These are phyloP conservation scores for Leccinellum albellum DNA, from an alignment of 768 basidiomycete species.

Conservation along the genomic window DNA sequence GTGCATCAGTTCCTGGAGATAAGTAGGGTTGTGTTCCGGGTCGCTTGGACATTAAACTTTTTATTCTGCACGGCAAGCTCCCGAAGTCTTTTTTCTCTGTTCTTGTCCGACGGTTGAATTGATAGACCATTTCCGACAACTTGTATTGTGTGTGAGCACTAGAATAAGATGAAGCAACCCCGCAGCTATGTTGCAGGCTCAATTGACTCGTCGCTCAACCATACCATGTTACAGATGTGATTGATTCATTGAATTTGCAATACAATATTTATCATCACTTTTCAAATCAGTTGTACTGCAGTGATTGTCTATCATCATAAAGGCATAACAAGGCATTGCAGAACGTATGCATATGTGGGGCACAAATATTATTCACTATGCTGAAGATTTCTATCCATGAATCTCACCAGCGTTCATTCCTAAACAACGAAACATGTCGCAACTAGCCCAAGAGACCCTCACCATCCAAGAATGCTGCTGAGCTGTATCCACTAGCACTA, in stretches of 20 bases:
- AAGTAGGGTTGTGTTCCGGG: neutral
- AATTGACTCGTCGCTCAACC: neutral
- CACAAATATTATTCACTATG: slow-evolving; percentile 4
- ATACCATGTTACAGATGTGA: neutral
- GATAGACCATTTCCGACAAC: too few relatives aligned
- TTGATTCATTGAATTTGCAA: too few relatives aligned
- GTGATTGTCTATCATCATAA: slow-evolving; percentile 1
- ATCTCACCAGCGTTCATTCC: neutral
- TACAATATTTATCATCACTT: neutral
- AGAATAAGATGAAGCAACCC: too few relatives aligned
- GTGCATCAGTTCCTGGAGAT: neutral
- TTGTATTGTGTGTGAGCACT: too few relatives aligned
- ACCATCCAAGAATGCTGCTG: slow-evolving; percentile 55
- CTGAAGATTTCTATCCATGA: slow-evolving; percentile 5
- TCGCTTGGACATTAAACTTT: too few relatives aligned
- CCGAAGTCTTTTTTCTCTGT: neutral
- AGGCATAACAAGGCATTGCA: slow-evolving; percentile 10
- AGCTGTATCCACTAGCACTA: slow-evolving; percentile 45
- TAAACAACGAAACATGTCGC: neutral
- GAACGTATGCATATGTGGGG: slow-evolving; percentile 5
- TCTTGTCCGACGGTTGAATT: neutral
- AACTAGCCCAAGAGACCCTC: slow-evolving; percentile 45
- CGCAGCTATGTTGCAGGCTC: neutral
- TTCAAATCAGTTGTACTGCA: neutral
- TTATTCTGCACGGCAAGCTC: neutral